Evolutionary conservation across 192 early-diverging fungal species (phyloP).

Genomic region (Mycoemilia scoparia): DNA sequence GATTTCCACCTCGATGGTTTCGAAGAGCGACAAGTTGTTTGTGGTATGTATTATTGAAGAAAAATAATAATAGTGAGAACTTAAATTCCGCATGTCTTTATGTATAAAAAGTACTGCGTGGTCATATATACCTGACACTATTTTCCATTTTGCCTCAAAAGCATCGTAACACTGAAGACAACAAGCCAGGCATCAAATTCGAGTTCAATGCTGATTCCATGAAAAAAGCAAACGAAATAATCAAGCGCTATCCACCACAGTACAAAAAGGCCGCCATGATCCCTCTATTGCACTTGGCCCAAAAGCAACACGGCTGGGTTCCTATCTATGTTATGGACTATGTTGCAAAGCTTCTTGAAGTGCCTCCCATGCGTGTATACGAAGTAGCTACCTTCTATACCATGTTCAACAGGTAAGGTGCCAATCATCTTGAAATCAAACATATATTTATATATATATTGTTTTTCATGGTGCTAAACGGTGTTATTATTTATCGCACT

Average conservation of each 20-base stretch:
- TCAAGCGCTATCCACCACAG: conserved; percentile 88
- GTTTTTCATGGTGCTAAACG: neutral
- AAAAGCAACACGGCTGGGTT: conserved; percentile 90
- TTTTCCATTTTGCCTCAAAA: no score
- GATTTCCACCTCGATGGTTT: neutral
- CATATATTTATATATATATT: neutral
- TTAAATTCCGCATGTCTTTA: no score
- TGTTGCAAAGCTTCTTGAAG: conserved; percentile 81
- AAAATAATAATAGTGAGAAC: neutral
- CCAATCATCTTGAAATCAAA: conserved; percentile 28
- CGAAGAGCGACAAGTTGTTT: conserved; percentile 2
- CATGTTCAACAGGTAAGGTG: conserved; percentile 99
- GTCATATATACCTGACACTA: no score
- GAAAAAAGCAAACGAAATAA: conserved; percentile 62
- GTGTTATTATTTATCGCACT: conserved; percentile 21
- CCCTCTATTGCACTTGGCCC: conserved; percentile 85
- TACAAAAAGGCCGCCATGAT: conserved; percentile 97
- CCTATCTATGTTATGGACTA: conserved; percentile 92
- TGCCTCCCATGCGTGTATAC: conserved; percentile 98
- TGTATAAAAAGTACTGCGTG: no score
- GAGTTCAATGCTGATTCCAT: conserved; percentile 68
- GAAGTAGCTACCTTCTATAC: conserved; percentile 99
- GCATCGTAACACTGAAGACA: conserved; percentile 65
- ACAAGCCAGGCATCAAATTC: conserved; percentile 70
- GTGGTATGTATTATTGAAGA: neutral